These are phyloP conservation scores for Prosopis cineraria DNA, from an alignment of 306 rosid genomes.

Conservation along the genomic window DNA sequence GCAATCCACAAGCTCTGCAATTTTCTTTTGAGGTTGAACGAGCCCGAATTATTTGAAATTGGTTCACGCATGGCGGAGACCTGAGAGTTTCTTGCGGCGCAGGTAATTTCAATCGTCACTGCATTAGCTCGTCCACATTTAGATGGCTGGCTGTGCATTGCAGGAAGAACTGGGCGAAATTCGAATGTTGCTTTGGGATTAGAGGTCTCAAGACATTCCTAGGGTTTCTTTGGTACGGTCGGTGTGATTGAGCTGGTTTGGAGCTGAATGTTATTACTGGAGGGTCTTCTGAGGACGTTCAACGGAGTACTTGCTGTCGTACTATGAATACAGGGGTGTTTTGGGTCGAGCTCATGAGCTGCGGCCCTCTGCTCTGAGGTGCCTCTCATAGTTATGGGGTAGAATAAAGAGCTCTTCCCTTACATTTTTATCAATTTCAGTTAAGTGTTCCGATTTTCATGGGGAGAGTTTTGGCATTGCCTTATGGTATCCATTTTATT, in stretches of 20 bases:
- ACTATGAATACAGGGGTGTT: conserved; percentile 27
- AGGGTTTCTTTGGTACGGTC: conserved; percentile 49
- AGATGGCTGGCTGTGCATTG: background rate
- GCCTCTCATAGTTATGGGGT: conserved; percentile 50
- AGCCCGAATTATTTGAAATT: conserved; percentile 34
- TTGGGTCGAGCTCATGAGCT: conserved; percentile 43
- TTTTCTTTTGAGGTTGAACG: conserved; percentile 33
- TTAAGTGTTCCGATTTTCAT: conserved; percentile 40
- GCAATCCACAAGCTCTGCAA: conserved; percentile 13
- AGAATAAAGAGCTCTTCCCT: conserved; percentile 27
- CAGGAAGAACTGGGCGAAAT: background rate
- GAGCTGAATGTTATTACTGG: conserved; percentile 49
- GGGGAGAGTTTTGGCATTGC: conserved; percentile 58
- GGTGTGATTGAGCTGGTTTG: conserved; percentile 40
- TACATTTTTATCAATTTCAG: background rate
- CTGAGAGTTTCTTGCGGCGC: conserved; percentile 39
- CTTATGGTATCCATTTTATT: conserved; percentile 44
- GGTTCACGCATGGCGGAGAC: conserved; percentile 32
- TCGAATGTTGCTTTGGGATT: conserved; percentile 33
- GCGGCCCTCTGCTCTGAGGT: conserved; percentile 32
- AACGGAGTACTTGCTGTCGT: conserved; percentile 23
- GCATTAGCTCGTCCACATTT: conserved; percentile 22
- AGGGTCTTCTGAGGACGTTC: conserved; percentile 18
- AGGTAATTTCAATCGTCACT: conserved; percentile 31
- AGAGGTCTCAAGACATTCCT: conserved; percentile 37